These are phyloP conservation scores for Dryas octopetala DNA, from an alignment of 306 rosid species.

Conservation along the genomic window DNA sequence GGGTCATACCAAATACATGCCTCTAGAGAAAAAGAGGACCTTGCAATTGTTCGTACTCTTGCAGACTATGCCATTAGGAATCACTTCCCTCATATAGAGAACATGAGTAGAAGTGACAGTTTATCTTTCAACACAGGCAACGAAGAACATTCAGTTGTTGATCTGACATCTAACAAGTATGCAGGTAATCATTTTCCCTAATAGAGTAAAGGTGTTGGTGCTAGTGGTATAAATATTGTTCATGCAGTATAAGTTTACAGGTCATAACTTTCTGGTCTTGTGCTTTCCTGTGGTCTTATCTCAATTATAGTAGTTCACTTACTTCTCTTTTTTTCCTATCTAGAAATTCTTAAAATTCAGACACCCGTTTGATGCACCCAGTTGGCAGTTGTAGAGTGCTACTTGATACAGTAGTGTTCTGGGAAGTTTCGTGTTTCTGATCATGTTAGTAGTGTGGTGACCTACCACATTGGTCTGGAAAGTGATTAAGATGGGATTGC, in stretches of 20 bases:
- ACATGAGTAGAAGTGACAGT: constrained; percentile 78
- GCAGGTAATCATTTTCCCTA: constrained; percentile 60
- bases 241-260: neutral
- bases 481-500: neutral
- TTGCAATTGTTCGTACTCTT: constrained; percentile 63
- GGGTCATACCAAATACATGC: constrained; percentile 97
- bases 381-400: neutral
- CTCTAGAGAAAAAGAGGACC: constrained; percentile 77
- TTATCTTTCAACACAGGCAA: constrained; percentile 82
- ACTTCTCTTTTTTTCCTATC: neutral
- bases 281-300: neutral
- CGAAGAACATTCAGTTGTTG: constrained; percentile 75
- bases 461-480: neutral
- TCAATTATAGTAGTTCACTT: neutral
- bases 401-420: neutral
- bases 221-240: neutral
- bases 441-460: neutral
- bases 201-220: constrained; percentile 8
- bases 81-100: constrained; percentile 90
- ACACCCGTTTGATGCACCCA: neutral
- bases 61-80: constrained; percentile 87
- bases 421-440: neutral
- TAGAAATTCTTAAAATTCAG: neutral
- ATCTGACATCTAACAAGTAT: constrained; percentile 94
- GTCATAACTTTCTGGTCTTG: neutral